These are phyloP conservation scores for Sporothrix humicola DNA, from an alignment of 2,329 filamentous ascomycete species.

Conservation along the genomic window DNA sequence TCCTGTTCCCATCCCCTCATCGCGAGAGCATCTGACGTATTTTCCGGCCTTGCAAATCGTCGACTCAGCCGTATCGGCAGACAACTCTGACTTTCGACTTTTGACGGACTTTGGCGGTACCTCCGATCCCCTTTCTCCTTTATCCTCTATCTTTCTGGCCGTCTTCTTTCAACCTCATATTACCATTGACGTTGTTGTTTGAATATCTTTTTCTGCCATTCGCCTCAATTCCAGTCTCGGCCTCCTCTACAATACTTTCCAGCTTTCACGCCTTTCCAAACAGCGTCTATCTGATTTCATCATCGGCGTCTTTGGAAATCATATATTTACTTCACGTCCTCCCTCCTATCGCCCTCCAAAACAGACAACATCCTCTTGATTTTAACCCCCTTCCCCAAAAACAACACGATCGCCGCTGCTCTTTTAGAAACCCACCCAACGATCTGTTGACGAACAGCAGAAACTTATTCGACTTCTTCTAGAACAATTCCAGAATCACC, in stretches of 20 bases:
- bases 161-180: too few species aligned
- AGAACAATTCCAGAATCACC: not conserved
- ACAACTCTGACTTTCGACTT: too few species aligned
- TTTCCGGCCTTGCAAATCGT: not conserved
- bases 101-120: slow-evolving; percentile 10
- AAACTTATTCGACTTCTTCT: not conserved
- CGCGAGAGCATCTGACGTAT: not conserved
- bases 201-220: not conserved
- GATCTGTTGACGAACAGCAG: slow-evolving; percentile 2
- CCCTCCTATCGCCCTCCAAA: too few species aligned
- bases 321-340: not conserved
- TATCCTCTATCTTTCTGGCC: not conserved
- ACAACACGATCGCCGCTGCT: not conserved
- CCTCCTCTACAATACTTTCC: not conserved
- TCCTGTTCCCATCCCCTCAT: not conserved
- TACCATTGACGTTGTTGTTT: not conserved
- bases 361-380: not conserved
- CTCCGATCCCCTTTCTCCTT: not conserved
- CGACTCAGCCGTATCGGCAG: slow-evolving; percentile 4
- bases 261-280: not conserved
- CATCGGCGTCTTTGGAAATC: not conserved
- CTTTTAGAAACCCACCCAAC: not conserved
- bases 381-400: not conserved
- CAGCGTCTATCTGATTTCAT: not conserved
- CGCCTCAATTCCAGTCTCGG: not conserved